Evolutionary conservation across 495 filamentous ascomycete species (phyloP), one percentile per base, ranked within the genome.

Genomic region (Talaromyces nanjingensis): DNA sequence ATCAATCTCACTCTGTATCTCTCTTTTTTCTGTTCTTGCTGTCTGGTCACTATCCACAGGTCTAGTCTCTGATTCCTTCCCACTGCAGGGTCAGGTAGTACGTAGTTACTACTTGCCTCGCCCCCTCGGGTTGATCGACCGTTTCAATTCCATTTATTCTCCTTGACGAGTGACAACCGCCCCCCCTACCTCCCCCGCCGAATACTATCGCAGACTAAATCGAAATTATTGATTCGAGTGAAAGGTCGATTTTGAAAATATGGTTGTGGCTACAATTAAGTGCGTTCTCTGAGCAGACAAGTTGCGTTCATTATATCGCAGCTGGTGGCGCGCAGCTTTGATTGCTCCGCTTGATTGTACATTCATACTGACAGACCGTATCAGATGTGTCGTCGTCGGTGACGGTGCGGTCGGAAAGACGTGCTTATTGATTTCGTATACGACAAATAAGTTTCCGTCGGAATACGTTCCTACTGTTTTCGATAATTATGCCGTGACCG

Each of bases 391-490:
- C 65, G 94, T 98, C 61, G 94, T 98, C 71, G 94, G 94, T 76
- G 94, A 98, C 76, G 94, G 94, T 92, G 94, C 94, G 64, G 94
- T 98, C 64, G 94, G 94, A 69, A 98, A 98, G 84, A 98, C 94
- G 54, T 98, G 94, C 78, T 86, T 98, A 61, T 85, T 98, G 72
- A 98, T 98, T 80, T 96, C 91, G 69, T 98, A 98, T 79, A 98
- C 94, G 49, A 98, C 94, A 66, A 98, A 98, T 83, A 98, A 98
- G 69, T 98, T 98, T 79, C 94, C 94, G 9, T 97, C 92, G 66
- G 94, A 98, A 92, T 98, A 98, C 73, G 94, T 98, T 22, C 94
- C 94, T 24, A 98, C 94, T 22, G 94, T 98, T 34, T 98, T 98
- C 76, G 94, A 98, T 75, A 98, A 98, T 79, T 98, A 98, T 87